Percentiles rank a stretch among this genome's conserved stretches.
phyloP scores from a whole-genome alignment of 139 green algal species.

The Raphidocelis subcapitata region DNA sequence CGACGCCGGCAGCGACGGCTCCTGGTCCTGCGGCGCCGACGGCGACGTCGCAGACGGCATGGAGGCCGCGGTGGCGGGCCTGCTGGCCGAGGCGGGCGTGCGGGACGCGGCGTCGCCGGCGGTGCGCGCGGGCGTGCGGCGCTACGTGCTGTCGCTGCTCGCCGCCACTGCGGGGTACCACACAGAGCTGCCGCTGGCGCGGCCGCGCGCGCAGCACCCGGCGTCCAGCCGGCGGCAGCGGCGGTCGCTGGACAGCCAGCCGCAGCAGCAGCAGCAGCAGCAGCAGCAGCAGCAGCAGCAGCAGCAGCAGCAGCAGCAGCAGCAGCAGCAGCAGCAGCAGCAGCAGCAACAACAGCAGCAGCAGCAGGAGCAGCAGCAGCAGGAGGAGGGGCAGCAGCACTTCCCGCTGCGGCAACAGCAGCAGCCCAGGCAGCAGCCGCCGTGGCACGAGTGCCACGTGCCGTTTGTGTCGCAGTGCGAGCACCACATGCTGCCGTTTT shows the following conservation, averaged over 20 bases:
- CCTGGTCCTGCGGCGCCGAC: not conserved
- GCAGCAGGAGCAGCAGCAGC: conserved; percentile 13
- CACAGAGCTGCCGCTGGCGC: conserved; percentile 18
- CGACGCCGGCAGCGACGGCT: no score
- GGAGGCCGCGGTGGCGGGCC: conserved; percentile 25
- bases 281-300: not conserved
- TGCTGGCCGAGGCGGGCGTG: conserved; percentile 31
- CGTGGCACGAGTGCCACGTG: conserved; percentile 17
- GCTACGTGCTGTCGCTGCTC: conserved; percentile 61
- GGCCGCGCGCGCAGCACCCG: conserved; percentile 11
- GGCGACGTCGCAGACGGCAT: conserved; percentile 15
- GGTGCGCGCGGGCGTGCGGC: conserved; percentile 35
- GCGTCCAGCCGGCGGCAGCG: conserved; percentile 18
- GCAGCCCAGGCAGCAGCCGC: conserved; percentile 63
- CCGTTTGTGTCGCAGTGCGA: conserved; percentile 87
- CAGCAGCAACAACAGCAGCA: not conserved
- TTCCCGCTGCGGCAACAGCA: conserved; percentile 78
- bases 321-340: conserved; percentile 90
- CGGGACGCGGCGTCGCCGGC: conserved; percentile 5
- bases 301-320: conserved; percentile 33
- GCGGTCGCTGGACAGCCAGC: conserved; percentile 5
- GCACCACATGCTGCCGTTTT: conserved; percentile 98
- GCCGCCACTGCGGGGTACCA: conserved; percentile 66
- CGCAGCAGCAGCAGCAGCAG: conserved; percentile 17
- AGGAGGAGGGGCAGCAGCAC: not conserved